phyloP scores from a whole-genome alignment of 2,329 filamentous ascomycete species.

The Tolypocladium paradoxum region DNA sequence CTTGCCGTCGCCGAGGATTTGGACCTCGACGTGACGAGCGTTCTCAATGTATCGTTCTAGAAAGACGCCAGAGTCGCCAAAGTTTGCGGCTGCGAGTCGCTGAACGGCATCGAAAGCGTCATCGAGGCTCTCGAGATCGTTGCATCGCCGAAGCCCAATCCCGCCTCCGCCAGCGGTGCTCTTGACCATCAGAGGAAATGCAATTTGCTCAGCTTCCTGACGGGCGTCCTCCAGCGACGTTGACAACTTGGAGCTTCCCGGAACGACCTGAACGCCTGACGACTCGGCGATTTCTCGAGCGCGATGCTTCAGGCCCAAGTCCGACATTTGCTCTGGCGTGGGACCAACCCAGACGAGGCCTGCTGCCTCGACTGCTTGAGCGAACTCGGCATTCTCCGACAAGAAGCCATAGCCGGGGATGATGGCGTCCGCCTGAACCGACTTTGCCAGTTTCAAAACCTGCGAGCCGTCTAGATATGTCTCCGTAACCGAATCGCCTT shows the following conservation, averaged over 20 bases:
- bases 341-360: constrained; percentile 53
- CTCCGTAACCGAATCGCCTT: constrained; percentile 28
- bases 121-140: constrained; percentile 16
- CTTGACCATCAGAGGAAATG: constrained; percentile 34
- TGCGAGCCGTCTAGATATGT: constrained; percentile 59
- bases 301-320: constrained; percentile 26
- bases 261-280: constrained; percentile 22
- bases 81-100: constrained; percentile 27
- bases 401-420: constrained; percentile 60
- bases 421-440: constrained; percentile 41
- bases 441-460: constrained; percentile 41
- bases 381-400: constrained; percentile 53
- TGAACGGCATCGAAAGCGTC: constrained; percentile 25
- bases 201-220: constrained; percentile 15
- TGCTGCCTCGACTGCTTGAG: constrained; percentile 35
- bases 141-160: constrained; percentile 28
- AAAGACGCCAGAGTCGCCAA: constrained; percentile 29
- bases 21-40: constrained; percentile 37
- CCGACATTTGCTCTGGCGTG: constrained; percentile 29
- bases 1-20: constrained; percentile 34
- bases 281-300: constrained; percentile 21
- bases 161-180: constrained; percentile 36
- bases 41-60: constrained; percentile 30
- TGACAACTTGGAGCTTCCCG: constrained; percentile 19
- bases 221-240: constrained; percentile 16